A percentile compares a stretch with the other conserved stretches of the same genome.
These are phyloP conservation scores for Camillea tinctor DNA, from an alignment of 2,329 filamentous ascomycete species.

Conservation along the genomic window DNA sequence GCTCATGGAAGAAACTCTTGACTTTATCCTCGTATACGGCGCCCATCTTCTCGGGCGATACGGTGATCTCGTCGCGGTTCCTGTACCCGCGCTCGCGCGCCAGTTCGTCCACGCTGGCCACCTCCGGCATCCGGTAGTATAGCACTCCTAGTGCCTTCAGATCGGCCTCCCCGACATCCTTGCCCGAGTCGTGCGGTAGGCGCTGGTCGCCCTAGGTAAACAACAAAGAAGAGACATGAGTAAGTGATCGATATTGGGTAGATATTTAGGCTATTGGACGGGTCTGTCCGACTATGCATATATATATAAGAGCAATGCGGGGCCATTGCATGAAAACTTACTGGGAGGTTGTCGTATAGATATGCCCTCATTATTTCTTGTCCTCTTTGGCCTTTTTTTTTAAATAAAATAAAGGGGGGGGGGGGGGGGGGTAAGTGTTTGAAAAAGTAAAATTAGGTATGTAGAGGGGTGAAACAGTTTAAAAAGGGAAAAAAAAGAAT, in stretches of 20 bases:
- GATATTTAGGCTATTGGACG: not conserved
- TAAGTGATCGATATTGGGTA: not conserved
- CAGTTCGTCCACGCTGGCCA: slow-evolving; percentile 69
- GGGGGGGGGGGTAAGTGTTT: too few species aligned
- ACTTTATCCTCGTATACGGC: slow-evolving; percentile 90
- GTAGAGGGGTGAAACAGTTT: too few species aligned
- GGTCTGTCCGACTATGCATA: slow-evolving; percentile 1
- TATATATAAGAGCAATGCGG: not conserved
- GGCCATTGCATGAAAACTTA: slow-evolving; percentile 33
- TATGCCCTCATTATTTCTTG: slow-evolving; percentile 58
- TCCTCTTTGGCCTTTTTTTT: not conserved
- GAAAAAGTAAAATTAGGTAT: too few species aligned
- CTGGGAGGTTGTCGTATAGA: slow-evolving; percentile 54
- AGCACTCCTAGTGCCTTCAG: slow-evolving; percentile 76
- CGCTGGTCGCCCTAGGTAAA: slow-evolving; percentile 81
- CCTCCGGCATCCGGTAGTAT: slow-evolving; percentile 66
- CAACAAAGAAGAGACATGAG: not conserved
- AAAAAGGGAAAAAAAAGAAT: too few species aligned
- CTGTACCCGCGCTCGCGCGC: slow-evolving; percentile 78
- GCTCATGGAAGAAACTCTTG: slow-evolving; percentile 89
- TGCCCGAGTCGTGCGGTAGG: slow-evolving; percentile 82
- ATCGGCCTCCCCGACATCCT: slow-evolving; percentile 60
- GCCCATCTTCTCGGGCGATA: slow-evolving; percentile 84
- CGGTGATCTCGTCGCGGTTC: slow-evolving; percentile 90
- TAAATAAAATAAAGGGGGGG: too few species aligned